phyloP scores from a whole-genome alignment of 1,284 basidiomycete genomes.

The Leccinum pachyderme region DNA sequence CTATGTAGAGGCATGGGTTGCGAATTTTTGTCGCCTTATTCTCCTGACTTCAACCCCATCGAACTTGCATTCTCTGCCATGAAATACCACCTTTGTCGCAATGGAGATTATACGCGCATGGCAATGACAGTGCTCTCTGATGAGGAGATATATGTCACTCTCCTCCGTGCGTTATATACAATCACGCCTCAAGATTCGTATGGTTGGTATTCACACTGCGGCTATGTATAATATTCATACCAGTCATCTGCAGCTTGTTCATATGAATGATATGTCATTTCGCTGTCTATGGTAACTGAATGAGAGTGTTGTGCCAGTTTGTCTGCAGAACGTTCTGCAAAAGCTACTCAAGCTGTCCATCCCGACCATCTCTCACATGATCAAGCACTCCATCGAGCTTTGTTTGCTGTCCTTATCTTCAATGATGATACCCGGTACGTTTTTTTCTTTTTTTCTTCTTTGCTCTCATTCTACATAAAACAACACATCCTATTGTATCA shows the following conservation, averaged over 20 bases:
- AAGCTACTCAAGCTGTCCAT: too few relatives aligned
- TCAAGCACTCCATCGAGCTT: too few relatives aligned
- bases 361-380: too few relatives aligned
- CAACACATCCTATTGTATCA: too few relatives aligned
- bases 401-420: too few relatives aligned
- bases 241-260: neutral
- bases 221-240: conserved; percentile 2
- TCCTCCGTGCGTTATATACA: neutral
- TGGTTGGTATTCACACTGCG: conserved; percentile 23
- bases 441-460: too few relatives aligned
- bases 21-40: neutral
- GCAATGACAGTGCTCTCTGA: neutral
- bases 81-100: neutral
- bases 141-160: neutral
- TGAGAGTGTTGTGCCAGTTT: too few relatives aligned
- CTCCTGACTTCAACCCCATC: neutral
- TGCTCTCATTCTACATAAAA: too few relatives aligned
- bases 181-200: neutral
- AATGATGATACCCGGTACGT: too few relatives aligned
- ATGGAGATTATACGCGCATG: neutral
- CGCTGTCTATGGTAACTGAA: too few relatives aligned
- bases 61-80: neutral
- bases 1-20: neutral
- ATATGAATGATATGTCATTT: neutral
- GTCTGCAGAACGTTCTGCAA: too few relatives aligned